phyloP scores from a whole-genome alignment of 257 asterid genomes.

The Gentiana macrophylla region DNA sequence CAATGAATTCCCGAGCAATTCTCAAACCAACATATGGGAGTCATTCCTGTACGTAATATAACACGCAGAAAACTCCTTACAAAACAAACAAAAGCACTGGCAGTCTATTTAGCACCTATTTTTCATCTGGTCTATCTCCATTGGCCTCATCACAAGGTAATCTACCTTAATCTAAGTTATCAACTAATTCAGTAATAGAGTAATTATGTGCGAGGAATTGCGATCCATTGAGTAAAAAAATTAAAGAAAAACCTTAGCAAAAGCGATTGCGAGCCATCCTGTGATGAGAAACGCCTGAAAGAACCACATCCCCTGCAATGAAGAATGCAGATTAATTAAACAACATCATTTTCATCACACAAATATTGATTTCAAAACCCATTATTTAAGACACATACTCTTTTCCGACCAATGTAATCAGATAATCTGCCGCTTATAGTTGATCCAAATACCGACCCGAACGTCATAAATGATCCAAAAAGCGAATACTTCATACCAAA shows the following conservation, averaged over 20 bases:
- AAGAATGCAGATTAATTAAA: neutral
- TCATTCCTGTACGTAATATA: too few relatives aligned
- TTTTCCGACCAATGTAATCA: conserved; percentile 16
- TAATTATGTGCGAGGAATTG: too few relatives aligned
- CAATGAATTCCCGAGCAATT: too few relatives aligned
- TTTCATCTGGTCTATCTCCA: conserved; percentile 1
- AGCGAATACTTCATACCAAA: conserved; percentile 12
- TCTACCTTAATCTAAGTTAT: too few relatives aligned
- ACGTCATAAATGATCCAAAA: conserved; percentile 19
- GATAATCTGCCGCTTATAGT: conserved; percentile 17
- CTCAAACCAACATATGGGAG: too few relatives aligned
- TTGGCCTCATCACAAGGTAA: too few relatives aligned
- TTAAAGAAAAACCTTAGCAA: conserved; percentile 13
- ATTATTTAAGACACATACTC: conserved; percentile 8
- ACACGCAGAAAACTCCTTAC: too few relatives aligned
- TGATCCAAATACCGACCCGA: conserved; percentile 20
- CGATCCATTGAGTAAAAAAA: neutral
- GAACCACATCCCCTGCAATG: conserved; percentile 15
- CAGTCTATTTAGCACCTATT: conserved; percentile 7
- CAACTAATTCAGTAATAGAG: too few relatives aligned
- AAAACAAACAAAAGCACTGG: too few relatives aligned
- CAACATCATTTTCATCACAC: neutral
- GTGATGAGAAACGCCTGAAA: conserved; percentile 6
- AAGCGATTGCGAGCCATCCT: conserved; percentile 20
- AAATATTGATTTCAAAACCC: neutral